Conservation (phyloP, 2,329 filamentous ascomycete species). For the Fonsecaea pedrosoi region DNA sequence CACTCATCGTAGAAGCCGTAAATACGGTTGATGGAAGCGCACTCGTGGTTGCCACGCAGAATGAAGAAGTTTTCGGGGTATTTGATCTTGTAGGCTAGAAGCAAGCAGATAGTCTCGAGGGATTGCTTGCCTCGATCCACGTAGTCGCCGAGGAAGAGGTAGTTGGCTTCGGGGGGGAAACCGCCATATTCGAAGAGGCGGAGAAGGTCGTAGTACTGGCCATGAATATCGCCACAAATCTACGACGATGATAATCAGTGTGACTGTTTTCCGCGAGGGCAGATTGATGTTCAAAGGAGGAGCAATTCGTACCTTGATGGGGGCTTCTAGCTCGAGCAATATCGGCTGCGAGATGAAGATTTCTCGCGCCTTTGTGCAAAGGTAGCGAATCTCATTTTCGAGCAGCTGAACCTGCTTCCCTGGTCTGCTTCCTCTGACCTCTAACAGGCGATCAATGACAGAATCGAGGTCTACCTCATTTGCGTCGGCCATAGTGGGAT, state of each 20-base stretch:
- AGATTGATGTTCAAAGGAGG: neutral
- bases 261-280: neutral
- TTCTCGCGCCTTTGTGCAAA: slow-evolving; percentile 98
- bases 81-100: slow-evolving; percentile 99
- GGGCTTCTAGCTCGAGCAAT: slow-evolving; percentile 93
- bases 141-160: slow-evolving; percentile 98
- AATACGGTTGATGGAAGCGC: slow-evolving; percentile 97
- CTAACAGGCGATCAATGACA: slow-evolving; percentile 97
- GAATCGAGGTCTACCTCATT: slow-evolving; percentile 98
- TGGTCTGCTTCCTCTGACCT: slow-evolving; percentile 95
- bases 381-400: slow-evolving; percentile 93
- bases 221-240: slow-evolving; percentile 99
- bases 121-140: slow-evolving; percentile 99
- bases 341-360: slow-evolving; percentile 99
- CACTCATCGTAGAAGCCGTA: slow-evolving; percentile 99
- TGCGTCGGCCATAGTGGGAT: slow-evolving; percentile 71
- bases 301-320: slow-evolving; percentile 81
- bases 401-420: slow-evolving; percentile 98
- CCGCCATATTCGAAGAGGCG: slow-evolving; percentile 98
- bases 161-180: slow-evolving; percentile 98
- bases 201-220: slow-evolving; percentile 97
- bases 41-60: slow-evolving; percentile 97
- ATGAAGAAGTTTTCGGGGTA: slow-evolving; percentile 99
- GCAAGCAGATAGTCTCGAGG: slow-evolving; percentile 94
- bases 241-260: slow-evolving; percentile 49